Evolutionary conservation across 2,329 filamentous ascomycete species (phyloP), one percentile per base, ranked within the genome.

Genomic region (Aspergillus latus): DNA sequence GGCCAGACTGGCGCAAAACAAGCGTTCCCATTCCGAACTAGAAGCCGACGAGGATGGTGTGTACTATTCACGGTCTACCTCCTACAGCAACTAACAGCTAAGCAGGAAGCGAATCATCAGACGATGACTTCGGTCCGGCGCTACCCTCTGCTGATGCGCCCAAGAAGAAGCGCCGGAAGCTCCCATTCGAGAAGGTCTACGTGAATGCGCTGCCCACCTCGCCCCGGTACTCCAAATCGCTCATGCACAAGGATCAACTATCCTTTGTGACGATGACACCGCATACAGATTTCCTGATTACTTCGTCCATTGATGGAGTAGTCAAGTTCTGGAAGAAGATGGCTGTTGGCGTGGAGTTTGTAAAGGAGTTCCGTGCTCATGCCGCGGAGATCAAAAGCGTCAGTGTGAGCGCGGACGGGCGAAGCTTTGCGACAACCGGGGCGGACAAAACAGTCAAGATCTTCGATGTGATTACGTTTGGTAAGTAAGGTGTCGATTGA

Each of bases 321-420:
- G 93, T 97, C 65, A 99, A 99, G 74, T 99, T 99, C 73, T 99
- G 94, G 94, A 99, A 99, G 78, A 99, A 99, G 78, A 84, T 89
- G 62, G 87, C 85, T 1, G 87, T 90, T 34, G 90, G 90, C 0
- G 89, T 99, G 57, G 95, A 99, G 76, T 99, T 99, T 69, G 93
- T 97, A 51, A 99, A 99, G 76, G 92, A 99, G 76, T 99, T 96
- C 78, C 88, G 87, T 69, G 92, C 94, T 5, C 95, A 99, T 75
- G 82, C 84, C 56, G 90, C 90, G 51, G 90, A 95, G 69, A 90
- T 97, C 68, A 86, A 81, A 59, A 88, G 88, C 29, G 90, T 94
- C 44, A 94, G 87, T 39, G 88, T 90, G 61, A 97, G 93, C 74
- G 84, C 87, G 40, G 94, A 99, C 73, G 94, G 94, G 0, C 84